Conservation (phyloP, 331 rosid species). For the Quercus tomentella region DNA sequence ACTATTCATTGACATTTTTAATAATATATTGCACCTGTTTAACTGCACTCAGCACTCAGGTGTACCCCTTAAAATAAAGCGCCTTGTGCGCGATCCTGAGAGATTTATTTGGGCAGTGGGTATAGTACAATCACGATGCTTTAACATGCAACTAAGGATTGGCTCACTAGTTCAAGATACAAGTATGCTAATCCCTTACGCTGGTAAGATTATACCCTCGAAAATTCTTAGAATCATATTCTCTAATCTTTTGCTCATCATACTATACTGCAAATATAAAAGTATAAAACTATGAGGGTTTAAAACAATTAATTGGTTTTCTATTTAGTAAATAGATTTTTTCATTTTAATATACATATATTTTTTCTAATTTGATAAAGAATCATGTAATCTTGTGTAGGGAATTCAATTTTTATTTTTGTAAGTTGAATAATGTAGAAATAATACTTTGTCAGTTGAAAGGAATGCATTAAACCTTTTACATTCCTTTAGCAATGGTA, state of each 20-base stretch:
- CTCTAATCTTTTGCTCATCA: not conserved
- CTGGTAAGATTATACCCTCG: constrained; percentile 49
- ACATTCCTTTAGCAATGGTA: not conserved
- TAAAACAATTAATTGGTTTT: not conserved
- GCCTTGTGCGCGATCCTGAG: constrained; percentile 77
- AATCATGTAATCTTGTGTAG: constrained; percentile 2
- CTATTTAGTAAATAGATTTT: not conserved
- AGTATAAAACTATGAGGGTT: not conserved
- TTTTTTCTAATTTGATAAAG: not conserved
- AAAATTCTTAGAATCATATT: constrained; percentile 11
- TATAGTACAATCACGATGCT: constrained; percentile 89
- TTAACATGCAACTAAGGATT: constrained; percentile 68
- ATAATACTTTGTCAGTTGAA: not conserved
- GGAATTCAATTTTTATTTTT: not conserved
- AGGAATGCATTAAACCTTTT: not conserved
- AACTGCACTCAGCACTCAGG: constrained; percentile 58
- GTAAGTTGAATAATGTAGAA: not conserved
- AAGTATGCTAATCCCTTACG: constrained; percentile 87
- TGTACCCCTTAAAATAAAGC: constrained; percentile 82
- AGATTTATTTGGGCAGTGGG: constrained; percentile 90
- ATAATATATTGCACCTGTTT: constrained; percentile 13
- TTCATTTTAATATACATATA: not conserved
- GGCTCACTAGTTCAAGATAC: constrained; percentile 80
- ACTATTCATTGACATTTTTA: not conserved
- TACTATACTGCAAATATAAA: not conserved